Evolutionary conservation across 163 green algal genomes (phyloP).

Genomic region (Chlamydomonas reinhardtii): DNA sequence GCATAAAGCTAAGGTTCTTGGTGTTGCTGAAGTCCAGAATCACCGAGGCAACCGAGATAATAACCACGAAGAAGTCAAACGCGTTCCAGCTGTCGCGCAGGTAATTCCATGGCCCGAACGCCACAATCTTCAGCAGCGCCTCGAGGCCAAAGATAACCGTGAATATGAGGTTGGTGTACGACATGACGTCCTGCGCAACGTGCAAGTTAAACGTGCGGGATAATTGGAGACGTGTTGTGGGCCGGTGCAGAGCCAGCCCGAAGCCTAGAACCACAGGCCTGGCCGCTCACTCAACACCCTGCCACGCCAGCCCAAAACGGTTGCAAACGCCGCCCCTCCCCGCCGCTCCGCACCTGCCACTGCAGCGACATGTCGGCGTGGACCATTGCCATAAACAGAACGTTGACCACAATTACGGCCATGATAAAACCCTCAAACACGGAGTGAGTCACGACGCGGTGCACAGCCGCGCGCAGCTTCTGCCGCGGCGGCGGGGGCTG

Average conservation of each 20-base stretch:
- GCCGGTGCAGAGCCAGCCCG: too few species aligned
- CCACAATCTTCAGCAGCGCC: slow-evolving; percentile 59
- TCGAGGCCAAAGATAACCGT: slow-evolving; percentile 67
- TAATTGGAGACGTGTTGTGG: too few species aligned
- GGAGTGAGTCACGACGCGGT: neutral
- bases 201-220: too few species aligned
- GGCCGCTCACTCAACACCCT: too few species aligned
- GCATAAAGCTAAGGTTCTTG: slow-evolving; percentile 59
- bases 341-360: slow-evolving; percentile 47
- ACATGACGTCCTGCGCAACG: slow-evolving; percentile 29
- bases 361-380: slow-evolving; percentile 23
- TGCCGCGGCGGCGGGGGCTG: slow-evolving; percentile 17
- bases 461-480: slow-evolving; percentile 48
- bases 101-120: slow-evolving; percentile 53
- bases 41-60: slow-evolving; percentile 41
- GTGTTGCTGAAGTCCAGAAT: slow-evolving; percentile 51
- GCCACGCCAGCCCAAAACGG: too few species aligned
- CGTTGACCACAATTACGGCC: slow-evolving; percentile 69
- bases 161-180: slow-evolving; percentile 63
- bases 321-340: too few species aligned
- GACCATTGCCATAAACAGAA: slow-evolving; percentile 66
- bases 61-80: slow-evolving; percentile 70
- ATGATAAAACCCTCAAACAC: slow-evolving; percentile 73
- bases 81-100: slow-evolving; percentile 71
- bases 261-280: too few species aligned